Conservation (phyloP, 176 grass and related monocot species). For the Alopecurus myosuroides region DNA sequence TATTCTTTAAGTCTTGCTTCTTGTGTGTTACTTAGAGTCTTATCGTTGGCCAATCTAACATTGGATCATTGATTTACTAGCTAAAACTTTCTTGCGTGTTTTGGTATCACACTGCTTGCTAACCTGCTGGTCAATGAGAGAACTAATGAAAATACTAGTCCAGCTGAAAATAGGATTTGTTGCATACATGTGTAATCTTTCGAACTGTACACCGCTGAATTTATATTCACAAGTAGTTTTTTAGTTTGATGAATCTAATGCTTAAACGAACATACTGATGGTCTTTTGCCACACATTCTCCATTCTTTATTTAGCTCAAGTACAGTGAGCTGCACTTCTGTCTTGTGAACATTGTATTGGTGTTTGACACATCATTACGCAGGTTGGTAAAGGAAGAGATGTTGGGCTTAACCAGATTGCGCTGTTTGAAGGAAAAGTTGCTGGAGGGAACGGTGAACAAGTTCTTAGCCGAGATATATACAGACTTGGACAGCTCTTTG, state of each 20-base stretch:
- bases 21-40: neutral
- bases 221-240: neutral
- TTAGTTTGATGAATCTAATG: neutral
- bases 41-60: neutral
- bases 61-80: neutral
- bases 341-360: conserved; percentile 1
- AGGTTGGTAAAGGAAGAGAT: conserved; percentile 96
- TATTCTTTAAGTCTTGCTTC: neutral
- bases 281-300: neutral
- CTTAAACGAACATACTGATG: neutral
- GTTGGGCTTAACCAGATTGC: conserved; percentile 96
- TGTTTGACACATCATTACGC: conserved; percentile 14
- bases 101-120: neutral
- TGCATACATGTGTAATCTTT: neutral
- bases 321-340: neutral
- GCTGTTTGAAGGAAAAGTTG: conserved; percentile 97
- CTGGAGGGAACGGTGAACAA: conserved; percentile 96
- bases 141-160: neutral
- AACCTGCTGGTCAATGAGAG: neutral
- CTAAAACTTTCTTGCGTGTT: neutral
- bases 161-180: neutral
- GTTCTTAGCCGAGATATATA: conserved; percentile 95
- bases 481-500: conserved; percentile 95
- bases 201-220: neutral
- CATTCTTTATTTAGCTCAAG: neutral